phyloP scores from a whole-genome alignment of 176 grass and related monocot species.

The Oropetium thomaeum region DNA sequence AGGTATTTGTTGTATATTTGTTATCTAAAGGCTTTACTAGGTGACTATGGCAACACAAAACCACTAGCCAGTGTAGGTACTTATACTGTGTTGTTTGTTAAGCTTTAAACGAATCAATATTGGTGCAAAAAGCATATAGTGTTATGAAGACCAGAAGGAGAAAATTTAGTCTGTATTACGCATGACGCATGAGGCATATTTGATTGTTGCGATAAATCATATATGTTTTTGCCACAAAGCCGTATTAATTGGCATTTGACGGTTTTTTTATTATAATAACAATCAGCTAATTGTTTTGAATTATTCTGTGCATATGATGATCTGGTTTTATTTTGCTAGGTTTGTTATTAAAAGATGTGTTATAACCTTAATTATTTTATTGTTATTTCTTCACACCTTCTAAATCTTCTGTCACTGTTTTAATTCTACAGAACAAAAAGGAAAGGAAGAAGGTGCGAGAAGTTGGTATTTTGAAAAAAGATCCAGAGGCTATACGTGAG shows the following conservation, averaged over 20 bases:
- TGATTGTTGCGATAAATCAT: background rate
- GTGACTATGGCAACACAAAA: background rate
- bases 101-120: background rate
- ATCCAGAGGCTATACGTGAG: constrained; percentile 74
- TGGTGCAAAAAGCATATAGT: background rate
- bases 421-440: constrained; percentile 79
- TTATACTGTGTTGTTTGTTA: background rate
- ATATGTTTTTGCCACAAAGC: background rate
- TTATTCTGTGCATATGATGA: constrained; percentile 2
- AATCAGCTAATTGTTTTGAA: background rate
- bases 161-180: background rate
- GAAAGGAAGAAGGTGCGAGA: constrained; percentile 98
- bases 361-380: background rate
- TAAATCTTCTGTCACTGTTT: constrained; percentile 22
- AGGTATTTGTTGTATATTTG: background rate
- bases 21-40: background rate
- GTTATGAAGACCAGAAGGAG: background rate
- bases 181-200: background rate
- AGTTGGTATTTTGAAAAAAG: constrained; percentile 97
- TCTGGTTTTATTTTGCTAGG: background rate
- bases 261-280: background rate
- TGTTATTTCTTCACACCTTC: background rate
- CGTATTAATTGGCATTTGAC: background rate
- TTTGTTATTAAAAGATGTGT: background rate
- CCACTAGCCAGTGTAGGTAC: background rate